These are phyloP conservation scores for Leccinellum rugosiceps DNA, from an alignment of 768 basidiomycete species.

Conservation along the genomic window DNA sequence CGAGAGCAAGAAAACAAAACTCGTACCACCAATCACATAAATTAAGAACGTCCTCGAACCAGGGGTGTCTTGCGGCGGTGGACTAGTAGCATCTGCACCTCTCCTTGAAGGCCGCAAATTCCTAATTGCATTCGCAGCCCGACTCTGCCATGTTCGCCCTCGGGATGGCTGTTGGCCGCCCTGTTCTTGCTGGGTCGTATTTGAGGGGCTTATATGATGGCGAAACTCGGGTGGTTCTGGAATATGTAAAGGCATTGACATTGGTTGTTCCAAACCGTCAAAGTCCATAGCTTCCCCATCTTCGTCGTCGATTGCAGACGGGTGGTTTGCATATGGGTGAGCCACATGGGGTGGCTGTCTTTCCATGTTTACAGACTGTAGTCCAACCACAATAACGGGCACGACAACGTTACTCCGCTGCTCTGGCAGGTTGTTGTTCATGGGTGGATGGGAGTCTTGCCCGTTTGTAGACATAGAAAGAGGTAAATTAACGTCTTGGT, in stretches of 20 bases:
- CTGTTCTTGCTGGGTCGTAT: slow-evolving; percentile 13
- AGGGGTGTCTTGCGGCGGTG: slow-evolving; percentile 22
- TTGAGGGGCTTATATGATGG: slow-evolving; percentile 13
- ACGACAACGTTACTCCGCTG: slow-evolving; percentile 52
- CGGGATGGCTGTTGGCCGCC: slow-evolving; percentile 23
- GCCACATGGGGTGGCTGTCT: slow-evolving; percentile 28
- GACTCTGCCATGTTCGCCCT: slow-evolving; percentile 53
- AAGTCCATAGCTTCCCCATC: slow-evolving; percentile 27
- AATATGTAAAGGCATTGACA: slow-evolving; percentile 26
- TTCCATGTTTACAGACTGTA: slow-evolving; percentile 67
- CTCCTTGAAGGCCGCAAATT: slow-evolving; percentile 45
- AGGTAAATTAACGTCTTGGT: slow-evolving; percentile 5
- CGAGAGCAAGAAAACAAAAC: background rate
- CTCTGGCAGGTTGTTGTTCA: slow-evolving; percentile 22
- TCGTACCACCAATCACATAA: slow-evolving; percentile 80
- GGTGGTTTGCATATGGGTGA: slow-evolving; percentile 12
- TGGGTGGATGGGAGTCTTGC: slow-evolving; percentile 14
- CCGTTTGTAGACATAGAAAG: slow-evolving; percentile 6
- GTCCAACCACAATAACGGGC: slow-evolving; percentile 80
- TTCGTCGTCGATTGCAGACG: slow-evolving; percentile 19
- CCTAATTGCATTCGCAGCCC: slow-evolving; percentile 61
- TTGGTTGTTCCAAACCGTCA: slow-evolving; percentile 24
- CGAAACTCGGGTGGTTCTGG: slow-evolving; percentile 25
- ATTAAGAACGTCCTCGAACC: slow-evolving; percentile 72
- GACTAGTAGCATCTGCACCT: slow-evolving; percentile 17